phyloP scores from a whole-genome alignment of 2,329 filamentous ascomycete species.

The Beauveria medogensis region DNA sequence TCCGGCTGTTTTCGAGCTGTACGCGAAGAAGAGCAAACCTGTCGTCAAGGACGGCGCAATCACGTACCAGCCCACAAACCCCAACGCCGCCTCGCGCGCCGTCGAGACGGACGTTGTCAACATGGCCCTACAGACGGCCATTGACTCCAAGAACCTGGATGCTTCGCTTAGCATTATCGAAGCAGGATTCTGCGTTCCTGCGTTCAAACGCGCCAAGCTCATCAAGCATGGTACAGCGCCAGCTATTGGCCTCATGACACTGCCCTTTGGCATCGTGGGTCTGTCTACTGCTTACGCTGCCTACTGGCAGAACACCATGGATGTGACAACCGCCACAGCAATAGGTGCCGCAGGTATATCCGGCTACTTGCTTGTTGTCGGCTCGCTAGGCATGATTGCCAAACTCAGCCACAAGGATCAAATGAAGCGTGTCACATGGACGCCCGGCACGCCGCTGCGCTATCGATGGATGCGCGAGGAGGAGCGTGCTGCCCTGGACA shows the following conservation, averaged over 20 bases:
- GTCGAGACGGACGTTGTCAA: constrained; percentile 64
- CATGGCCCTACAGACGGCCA: constrained; percentile 68
- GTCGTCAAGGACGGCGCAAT: constrained; percentile 50
- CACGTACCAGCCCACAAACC: constrained; percentile 53
- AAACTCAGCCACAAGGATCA: constrained; percentile 86
- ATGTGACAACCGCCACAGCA: constrained; percentile 62
- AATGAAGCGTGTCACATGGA: constrained; percentile 90
- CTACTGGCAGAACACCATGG: constrained; percentile 60
- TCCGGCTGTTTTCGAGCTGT: constrained; percentile 72
- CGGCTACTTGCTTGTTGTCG: constrained; percentile 75
- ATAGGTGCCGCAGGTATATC: constrained; percentile 74
- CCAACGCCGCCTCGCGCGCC: constrained; percentile 61
- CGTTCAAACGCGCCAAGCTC: constrained; percentile 60
- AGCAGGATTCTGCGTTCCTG: constrained; percentile 56
- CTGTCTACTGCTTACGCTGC: constrained; percentile 47
- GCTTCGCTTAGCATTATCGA: constrained; percentile 71
- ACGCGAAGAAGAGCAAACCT: constrained; percentile 73
- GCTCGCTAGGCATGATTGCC: constrained; percentile 74
- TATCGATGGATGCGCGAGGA: constrained; percentile 84
- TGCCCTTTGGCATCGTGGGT: constrained; percentile 62
- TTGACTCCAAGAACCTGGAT: constrained; percentile 68
- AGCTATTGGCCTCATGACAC: constrained; percentile 44
- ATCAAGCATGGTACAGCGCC: constrained; percentile 57
- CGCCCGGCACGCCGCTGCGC: constrained; percentile 68
- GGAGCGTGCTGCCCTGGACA: constrained; percentile 79